Evolutionary conservation across 2,329 filamentous ascomycete genomes (phyloP).

Genomic region (Aspergillus spinulosporus): DNA sequence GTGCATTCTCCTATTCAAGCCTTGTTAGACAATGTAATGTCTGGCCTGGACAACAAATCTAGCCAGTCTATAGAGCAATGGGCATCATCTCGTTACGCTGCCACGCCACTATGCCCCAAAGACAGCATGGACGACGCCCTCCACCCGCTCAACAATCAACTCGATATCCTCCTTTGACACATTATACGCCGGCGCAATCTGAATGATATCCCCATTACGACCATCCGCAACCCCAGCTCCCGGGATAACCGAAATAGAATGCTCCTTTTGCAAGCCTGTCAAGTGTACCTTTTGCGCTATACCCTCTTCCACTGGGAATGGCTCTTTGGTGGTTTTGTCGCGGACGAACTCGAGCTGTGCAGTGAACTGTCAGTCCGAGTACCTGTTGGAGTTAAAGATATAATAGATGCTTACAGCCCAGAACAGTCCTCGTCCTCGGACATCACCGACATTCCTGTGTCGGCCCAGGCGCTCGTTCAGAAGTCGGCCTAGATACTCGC

Average conservation of each 20-base stretch:
- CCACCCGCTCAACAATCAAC: slow-evolving; percentile 49
- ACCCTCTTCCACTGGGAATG: slow-evolving; percentile 46
- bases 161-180: slow-evolving; percentile 51
- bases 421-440: slow-evolving; percentile 57
- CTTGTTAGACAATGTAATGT: no score
- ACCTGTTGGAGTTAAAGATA: no score
- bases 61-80: no score
- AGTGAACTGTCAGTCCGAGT: no score
- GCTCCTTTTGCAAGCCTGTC: slow-evolving; percentile 40
- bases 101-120: slow-evolving; percentile 15
- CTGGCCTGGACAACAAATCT: no score
- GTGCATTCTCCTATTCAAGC: no score
- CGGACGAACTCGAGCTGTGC: slow-evolving; percentile 56
- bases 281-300: slow-evolving; percentile 51
- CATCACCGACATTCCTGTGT: slow-evolving; percentile 53
- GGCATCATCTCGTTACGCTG: no score
- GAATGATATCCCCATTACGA: slow-evolving; percentile 53
- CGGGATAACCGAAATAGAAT: slow-evolving; percentile 54
- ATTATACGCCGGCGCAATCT: slow-evolving; percentile 57
- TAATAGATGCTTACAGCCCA: slow-evolving; percentile 47
- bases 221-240: slow-evolving; percentile 55
- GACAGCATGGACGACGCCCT: slow-evolving; percentile 43
- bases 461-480: slow-evolving; percentile 45
- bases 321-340: slow-evolving; percentile 52
- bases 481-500: slow-evolving; percentile 33